These are phyloP conservation scores for Scutellaria barbata DNA, from an alignment of 257 asterid genomes.

Conservation along the genomic window DNA sequence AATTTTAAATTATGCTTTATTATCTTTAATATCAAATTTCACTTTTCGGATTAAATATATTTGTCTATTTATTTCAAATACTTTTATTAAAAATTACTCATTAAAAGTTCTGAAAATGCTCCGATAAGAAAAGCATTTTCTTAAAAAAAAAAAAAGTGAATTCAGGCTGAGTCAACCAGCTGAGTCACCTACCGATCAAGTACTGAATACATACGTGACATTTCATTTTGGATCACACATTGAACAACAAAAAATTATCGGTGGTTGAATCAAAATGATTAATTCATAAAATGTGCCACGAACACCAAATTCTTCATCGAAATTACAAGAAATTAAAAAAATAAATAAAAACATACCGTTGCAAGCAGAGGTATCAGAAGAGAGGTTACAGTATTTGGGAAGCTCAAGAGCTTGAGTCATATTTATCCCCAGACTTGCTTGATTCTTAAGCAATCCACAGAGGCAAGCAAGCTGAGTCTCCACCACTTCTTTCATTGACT, in stretches of 20 bases:
- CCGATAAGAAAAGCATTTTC: no score
- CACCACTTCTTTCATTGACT: conserved; percentile 45
- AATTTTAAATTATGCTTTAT: no score
- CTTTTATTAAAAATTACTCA: no score
- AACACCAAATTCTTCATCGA: not conserved
- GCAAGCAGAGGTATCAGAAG: conserved; percentile 44
- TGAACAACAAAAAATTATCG: no score
- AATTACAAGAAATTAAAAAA: no score
- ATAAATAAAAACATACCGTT: conserved; percentile 36
- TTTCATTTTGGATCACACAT: not conserved
- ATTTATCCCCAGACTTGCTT: conserved; percentile 32
- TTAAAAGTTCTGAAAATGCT: no score
- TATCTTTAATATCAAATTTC: no score
- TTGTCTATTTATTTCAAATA: no score
- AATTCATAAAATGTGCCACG: not conserved
- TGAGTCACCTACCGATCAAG: not conserved
- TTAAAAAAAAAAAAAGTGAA: no score
- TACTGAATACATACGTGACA: not conserved
- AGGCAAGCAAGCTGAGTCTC: conserved; percentile 51
- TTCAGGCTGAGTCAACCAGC: not conserved
- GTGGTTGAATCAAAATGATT: not conserved
- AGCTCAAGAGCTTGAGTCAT: conserved; percentile 52
- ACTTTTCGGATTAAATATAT: no score
- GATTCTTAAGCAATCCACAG: conserved; percentile 44
- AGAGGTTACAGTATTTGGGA: conserved; percentile 44